A percentile compares a stretch with the other conserved stretches of the same genome.
Evolutionary conservation across 257 asterid genomes (phyloP).

Genomic region (Sherardia arvensis): DNA sequence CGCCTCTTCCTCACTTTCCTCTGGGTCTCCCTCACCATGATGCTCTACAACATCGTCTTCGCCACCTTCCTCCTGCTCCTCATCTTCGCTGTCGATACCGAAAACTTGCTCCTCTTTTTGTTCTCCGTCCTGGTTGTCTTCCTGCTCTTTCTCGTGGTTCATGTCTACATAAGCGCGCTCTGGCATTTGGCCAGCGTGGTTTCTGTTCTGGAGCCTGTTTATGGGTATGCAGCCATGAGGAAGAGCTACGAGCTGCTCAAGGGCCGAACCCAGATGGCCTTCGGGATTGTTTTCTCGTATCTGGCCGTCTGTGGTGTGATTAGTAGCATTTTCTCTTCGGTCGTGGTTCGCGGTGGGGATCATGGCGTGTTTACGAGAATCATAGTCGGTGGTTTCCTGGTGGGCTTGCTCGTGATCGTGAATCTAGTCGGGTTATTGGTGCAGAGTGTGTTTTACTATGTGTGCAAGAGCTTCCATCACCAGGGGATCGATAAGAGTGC

Average conservation of each 20-base stretch:
- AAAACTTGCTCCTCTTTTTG: conserved; percentile 43
- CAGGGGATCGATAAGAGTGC: conserved; percentile 86
- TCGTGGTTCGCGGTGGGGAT: conserved; percentile 86
- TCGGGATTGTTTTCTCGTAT: conserved; percentile 56
- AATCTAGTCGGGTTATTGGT: conserved; percentile 76
- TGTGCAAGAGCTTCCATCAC: conserved; percentile 89
- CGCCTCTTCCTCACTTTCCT: conserved; percentile 70
- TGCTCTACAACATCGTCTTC: conserved; percentile 53
- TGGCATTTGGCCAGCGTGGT: conserved; percentile 96
- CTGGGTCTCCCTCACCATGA: conserved; percentile 73
- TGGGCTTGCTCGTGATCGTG: conserved; percentile 77
- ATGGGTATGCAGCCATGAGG: conserved; percentile 64
- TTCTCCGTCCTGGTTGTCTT: conserved; percentile 50
- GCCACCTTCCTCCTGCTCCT: conserved; percentile 52
- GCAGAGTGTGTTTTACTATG: conserved; percentile 93
- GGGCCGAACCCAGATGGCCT: conserved; percentile 51
- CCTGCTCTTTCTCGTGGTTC: conserved; percentile 58
- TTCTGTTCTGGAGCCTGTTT: conserved; percentile 74
- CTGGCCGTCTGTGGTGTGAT: conserved; percentile 58
- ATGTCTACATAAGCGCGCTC: conserved; percentile 74
- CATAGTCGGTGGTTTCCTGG: conserved; percentile 77
- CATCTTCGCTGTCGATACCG: conserved; percentile 48
- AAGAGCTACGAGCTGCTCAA: conserved; percentile 65
- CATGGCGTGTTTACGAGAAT: conserved; percentile 58
- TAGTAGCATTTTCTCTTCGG: conserved; percentile 44